Evolutionary conservation across 2,329 filamentous ascomycete genomes (phyloP).

Genomic region (Fusarium transvaalense): DNA sequence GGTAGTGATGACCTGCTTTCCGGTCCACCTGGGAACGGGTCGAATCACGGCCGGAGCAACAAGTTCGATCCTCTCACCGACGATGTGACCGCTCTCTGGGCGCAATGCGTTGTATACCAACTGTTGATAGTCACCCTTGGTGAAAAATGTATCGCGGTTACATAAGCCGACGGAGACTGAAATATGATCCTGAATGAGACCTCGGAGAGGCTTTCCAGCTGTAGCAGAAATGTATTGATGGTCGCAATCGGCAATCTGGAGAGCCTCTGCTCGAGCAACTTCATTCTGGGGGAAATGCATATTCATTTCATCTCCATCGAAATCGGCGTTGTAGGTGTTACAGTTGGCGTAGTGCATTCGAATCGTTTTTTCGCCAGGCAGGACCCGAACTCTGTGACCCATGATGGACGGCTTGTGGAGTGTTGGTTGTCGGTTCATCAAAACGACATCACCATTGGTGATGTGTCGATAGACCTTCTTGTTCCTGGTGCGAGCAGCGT

Average conservation of each 20-base stretch:
- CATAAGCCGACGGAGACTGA: slow-evolving; percentile 94
- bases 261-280: slow-evolving; percentile 89
- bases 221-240: slow-evolving; percentile 97
- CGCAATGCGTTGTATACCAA: slow-evolving; percentile 91
- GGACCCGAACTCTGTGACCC: slow-evolving; percentile 92
- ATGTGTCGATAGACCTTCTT: slow-evolving; percentile 98
- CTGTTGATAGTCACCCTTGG: slow-evolving; percentile 88
- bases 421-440: slow-evolving; percentile 99
- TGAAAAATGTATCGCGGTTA: slow-evolving; percentile 91
- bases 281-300: slow-evolving; percentile 99
- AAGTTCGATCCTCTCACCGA: slow-evolving; percentile 83
- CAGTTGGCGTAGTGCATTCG: slow-evolving; percentile 99
- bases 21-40: slow-evolving; percentile 87
- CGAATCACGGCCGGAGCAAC: slow-evolving; percentile 85
- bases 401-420: slow-evolving; percentile 99
- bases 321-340: slow-evolving; percentile 99
- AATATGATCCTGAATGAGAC: slow-evolving; percentile 98
- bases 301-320: slow-evolving; percentile 99
- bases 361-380: slow-evolving; percentile 95
- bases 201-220: slow-evolving; percentile 90
- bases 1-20: slow-evolving; percentile 94
- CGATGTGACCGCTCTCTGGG: slow-evolving; percentile 90
- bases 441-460: slow-evolving; percentile 94
- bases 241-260: slow-evolving; percentile 94
- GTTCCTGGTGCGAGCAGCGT: slow-evolving; percentile 80